A percentile compares a stretch with the other conserved stretches of the same genome.
Evolutionary conservation across 2,329 filamentous ascomycete species (phyloP).

Genomic region (Fusarium robinianum): DNA sequence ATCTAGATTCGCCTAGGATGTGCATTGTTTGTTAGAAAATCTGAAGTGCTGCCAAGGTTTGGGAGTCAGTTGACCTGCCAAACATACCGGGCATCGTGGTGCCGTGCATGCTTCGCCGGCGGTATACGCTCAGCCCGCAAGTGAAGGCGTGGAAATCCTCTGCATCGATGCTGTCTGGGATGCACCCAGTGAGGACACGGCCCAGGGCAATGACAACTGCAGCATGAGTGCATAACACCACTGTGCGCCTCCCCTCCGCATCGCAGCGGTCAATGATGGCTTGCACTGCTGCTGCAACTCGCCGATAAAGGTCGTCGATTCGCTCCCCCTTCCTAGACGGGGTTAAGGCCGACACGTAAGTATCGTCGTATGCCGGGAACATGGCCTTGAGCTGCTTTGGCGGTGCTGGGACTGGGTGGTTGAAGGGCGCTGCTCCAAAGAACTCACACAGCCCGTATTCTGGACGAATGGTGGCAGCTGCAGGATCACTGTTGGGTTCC

Average conservation of each 20-base stretch:
- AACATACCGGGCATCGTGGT: constrained; percentile 22
- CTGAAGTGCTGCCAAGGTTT: not conserved
- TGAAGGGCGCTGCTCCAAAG: constrained; percentile 85
- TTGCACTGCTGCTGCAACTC: constrained; percentile 71
- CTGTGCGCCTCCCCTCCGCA: constrained; percentile 65
- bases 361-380: constrained; percentile 66
- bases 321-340: constrained; percentile 77
- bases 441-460: constrained; percentile 76
- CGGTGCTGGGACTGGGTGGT: constrained; percentile 78
- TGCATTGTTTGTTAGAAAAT: constrained; percentile 20
- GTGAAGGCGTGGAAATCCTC: constrained; percentile 89
- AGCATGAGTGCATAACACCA: constrained; percentile 87
- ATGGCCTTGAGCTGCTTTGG: constrained; percentile 64
- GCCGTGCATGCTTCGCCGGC: constrained; percentile 35
- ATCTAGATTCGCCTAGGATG: constrained; percentile 15
- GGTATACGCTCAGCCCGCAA: constrained; percentile 74
- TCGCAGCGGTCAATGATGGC: constrained; percentile 76
- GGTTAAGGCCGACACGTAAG: constrained; percentile 65
- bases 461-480: constrained; percentile 52
- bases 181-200: constrained; percentile 74
- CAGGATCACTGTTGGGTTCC: constrained; percentile 14
- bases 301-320: constrained; percentile 77
- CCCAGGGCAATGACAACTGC: constrained; percentile 88
- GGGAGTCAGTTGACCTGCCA: constrained; percentile 12
- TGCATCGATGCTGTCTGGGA: constrained; percentile 71